Percentiles rank a stretch among this genome's conserved stretches.
phyloP scores from a whole-genome alignment of 2,329 filamentous ascomycete genomes.

The Trichoderma sp. region DNA sequence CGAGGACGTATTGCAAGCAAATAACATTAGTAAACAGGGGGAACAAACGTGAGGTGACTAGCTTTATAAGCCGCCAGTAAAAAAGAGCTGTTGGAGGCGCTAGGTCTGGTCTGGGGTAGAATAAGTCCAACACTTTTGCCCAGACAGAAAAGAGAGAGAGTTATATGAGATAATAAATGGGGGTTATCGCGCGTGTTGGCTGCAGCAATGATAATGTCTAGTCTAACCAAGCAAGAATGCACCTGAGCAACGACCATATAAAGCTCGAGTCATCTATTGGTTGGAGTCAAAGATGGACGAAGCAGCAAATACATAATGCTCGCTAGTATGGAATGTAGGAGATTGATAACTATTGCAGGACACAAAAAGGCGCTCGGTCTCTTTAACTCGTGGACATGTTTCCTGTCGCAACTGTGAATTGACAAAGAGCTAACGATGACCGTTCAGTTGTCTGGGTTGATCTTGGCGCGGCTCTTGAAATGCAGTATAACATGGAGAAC shows the following conservation, averaged over 20 bases:
- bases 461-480: too few species aligned
- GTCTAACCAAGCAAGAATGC: not conserved
- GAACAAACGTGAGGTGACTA: not conserved
- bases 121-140: not conserved
- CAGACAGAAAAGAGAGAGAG: not conserved
- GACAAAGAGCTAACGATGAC: too few species aligned
- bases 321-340: not conserved
- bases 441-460: too few species aligned
- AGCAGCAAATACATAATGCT: not conserved
- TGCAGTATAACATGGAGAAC: too few species aligned
- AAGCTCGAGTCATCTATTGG: not conserved
- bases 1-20: not conserved
- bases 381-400: too few species aligned
- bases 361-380: too few species aligned
- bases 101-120: not conserved
- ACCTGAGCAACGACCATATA: not conserved
- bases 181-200: not conserved
- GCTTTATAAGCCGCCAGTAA: conserved; percentile 8
- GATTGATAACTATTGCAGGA: not conserved
- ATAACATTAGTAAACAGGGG: not conserved
- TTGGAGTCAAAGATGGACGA: not conserved
- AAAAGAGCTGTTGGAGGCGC: not conserved
- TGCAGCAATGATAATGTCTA: not conserved
- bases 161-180: not conserved
- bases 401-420: too few species aligned